Percentiles rank a stretch among this genome's conserved stretches.
phyloP scores from a whole-genome alignment of 2,329 filamentous ascomycete genomes.

The Penicillium sp. region DNA sequence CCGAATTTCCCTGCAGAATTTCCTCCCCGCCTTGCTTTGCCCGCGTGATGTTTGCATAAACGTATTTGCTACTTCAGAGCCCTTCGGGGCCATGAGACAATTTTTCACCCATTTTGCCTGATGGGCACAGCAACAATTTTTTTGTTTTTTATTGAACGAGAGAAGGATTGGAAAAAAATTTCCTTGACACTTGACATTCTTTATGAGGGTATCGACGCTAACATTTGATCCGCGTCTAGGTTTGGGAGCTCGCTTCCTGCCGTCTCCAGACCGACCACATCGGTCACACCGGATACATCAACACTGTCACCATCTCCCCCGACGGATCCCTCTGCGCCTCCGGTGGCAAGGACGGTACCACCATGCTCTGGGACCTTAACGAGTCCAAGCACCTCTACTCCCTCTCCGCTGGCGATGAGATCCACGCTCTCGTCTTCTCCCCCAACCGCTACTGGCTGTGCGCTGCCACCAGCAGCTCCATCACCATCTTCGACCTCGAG shows the following conservation, averaged over 20 bases:
- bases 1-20: slow-evolving; percentile 13
- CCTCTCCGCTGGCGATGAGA: slow-evolving; percentile 98
- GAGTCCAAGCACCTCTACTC: slow-evolving; percentile 99
- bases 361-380: slow-evolving; percentile 99
- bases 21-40: slow-evolving; percentile 24
- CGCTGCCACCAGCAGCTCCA: slow-evolving; percentile 93
- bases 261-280: slow-evolving; percentile 99
- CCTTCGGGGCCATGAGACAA: slow-evolving; percentile 92
- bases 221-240: slow-evolving; percentile 55
- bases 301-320: slow-evolving; percentile 99
- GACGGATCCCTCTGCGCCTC: slow-evolving; percentile 98
- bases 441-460: slow-evolving; percentile 99
- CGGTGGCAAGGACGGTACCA: slow-evolving; percentile 99
- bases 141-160: slow-evolving; percentile 19
- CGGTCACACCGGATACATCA: slow-evolving; percentile 98
- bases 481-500: slow-evolving; percentile 99
- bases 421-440: slow-evolving; percentile 99
- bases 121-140: slow-evolving; percentile 33
- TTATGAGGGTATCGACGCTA: slow-evolving; percentile 19
- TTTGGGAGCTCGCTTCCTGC: slow-evolving; percentile 99
- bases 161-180: slow-evolving; percentile 17
- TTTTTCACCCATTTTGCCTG: slow-evolving; percentile 68
- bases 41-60: slow-evolving; percentile 90
- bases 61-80: slow-evolving; percentile 99
- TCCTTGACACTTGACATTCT: slow-evolving; percentile 8